Conservation (phyloP, 1,139 yeast genomes). For the Pichia sp. region DNA sequence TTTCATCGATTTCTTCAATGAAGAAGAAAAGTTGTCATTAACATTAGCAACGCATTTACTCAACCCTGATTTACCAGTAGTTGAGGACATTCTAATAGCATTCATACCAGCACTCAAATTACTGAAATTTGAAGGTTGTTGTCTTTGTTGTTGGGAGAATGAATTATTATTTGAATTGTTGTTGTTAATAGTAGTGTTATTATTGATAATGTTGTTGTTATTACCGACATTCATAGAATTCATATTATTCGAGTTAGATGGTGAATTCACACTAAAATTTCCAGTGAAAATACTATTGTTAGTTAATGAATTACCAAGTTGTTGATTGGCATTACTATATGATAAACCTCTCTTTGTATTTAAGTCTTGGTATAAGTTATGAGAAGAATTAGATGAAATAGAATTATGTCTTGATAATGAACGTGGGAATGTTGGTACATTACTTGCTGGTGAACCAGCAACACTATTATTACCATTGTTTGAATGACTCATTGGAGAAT, state of each 20-base stretch:
- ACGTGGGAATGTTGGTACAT: conserved; percentile 17
- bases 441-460: conserved; percentile 23
- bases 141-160: conserved; percentile 12
- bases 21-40: background rate
- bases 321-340: conserved; percentile 1
- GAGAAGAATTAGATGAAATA: conserved; percentile 25
- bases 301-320: background rate
- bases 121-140: conserved; percentile 20
- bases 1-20: background rate
- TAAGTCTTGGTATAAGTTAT: conserved; percentile 29
- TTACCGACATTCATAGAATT: background rate
- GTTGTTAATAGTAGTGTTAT: conserved; percentile 1
- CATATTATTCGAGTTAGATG: background rate
- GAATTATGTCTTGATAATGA: conserved; percentile 28
- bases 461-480: conserved; percentile 5
- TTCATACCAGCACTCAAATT: conserved; percentile 24
- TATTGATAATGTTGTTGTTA: background rate
- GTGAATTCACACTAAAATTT: background rate
- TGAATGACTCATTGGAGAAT: conserved; percentile 15
- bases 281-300: background rate
- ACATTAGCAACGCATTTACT: conserved; percentile 17
- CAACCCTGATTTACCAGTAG: conserved; percentile 17
- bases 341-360: conserved; percentile 29
- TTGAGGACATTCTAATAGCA: conserved; percentile 17
- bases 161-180: conserved; percentile 6